Percentiles rank a stretch among this genome's conserved stretches.
Conservation (phyloP, 1,284 basidiomycete species). For the Rhodotorula sp. region DNA sequence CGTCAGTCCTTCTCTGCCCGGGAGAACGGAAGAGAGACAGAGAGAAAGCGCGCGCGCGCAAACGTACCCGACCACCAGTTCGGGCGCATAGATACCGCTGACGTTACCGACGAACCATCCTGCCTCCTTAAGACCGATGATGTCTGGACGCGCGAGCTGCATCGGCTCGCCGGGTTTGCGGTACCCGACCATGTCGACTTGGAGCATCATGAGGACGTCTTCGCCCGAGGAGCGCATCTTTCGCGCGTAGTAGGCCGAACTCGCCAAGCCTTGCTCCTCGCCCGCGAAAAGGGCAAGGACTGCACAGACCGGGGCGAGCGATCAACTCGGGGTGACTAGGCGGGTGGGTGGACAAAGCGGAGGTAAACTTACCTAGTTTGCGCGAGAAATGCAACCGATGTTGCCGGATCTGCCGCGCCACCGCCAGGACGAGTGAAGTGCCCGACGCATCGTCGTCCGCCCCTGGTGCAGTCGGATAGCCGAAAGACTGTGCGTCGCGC, state of each 20-base stretch:
- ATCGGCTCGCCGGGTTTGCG: conserved; percentile 44
- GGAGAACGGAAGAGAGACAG: background rate
- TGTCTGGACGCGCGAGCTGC: conserved; percentile 48
- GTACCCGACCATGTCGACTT: conserved; percentile 44
- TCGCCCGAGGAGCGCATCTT: conserved; percentile 4
- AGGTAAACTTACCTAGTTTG: conserved; percentile 28
- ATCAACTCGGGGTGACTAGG: background rate
- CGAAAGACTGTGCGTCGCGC: conserved; percentile 22
- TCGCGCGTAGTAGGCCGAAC: conserved; percentile 32
- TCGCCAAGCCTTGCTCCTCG: conserved; percentile 48
- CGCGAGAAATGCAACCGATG: conserved; percentile 29
- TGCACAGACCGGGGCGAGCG: background rate
- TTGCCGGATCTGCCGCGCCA: conserved; percentile 42
- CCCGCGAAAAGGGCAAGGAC: conserved; percentile 48
- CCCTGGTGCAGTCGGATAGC: conserved; percentile 41
- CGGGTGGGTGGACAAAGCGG: background rate
- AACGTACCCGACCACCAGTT: conserved; percentile 9
- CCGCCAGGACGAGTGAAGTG: conserved; percentile 43
- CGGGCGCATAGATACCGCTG: conserved; percentile 35
- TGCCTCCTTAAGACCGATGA: conserved; percentile 42
- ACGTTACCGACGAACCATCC: conserved; percentile 42
- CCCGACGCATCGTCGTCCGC: conserved; percentile 41
- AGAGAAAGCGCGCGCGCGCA: background rate
- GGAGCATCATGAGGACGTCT: conserved; percentile 34
- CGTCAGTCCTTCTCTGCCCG: too few relatives aligned